A percentile compares a stretch with the other conserved stretches of the same genome.
Evolutionary conservation across 2,329 filamentous ascomycete species (phyloP).

Genomic region (Xylariales sp.): DNA sequence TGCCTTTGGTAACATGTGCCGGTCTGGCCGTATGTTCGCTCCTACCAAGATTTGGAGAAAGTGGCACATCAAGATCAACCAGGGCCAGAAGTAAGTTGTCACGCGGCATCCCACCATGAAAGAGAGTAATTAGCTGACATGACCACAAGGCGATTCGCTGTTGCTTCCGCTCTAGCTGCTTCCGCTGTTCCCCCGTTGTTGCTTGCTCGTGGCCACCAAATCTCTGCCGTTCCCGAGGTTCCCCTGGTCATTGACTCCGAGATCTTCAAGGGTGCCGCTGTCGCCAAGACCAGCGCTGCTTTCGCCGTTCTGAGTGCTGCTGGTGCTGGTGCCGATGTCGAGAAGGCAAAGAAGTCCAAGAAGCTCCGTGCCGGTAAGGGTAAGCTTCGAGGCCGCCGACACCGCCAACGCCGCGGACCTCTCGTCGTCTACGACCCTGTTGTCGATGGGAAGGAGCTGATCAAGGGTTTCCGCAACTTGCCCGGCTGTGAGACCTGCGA

Average conservation of each 20-base stretch:
- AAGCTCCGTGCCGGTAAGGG: conserved; percentile 99
- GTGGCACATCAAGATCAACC: conserved; percentile 99
- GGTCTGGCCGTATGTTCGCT: conserved; percentile 99
- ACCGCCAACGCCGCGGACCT: conserved; percentile 96
- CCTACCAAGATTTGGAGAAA: conserved; percentile 99
- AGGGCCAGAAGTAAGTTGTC: conserved; percentile 80
- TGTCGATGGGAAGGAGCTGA: conserved; percentile 89
- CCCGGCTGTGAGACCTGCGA: conserved; percentile 95
- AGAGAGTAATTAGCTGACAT: conserved; percentile 15
- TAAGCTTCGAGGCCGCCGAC: conserved; percentile 93
- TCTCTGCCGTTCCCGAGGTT: conserved; percentile 89
- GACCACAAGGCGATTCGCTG: conserved; percentile 84
- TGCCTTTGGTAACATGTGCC: conserved; percentile 99
- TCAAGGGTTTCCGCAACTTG: conserved; percentile 97
- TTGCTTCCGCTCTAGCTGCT: conserved; percentile 92
- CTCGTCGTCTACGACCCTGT: conserved; percentile 97
- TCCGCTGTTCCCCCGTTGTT: conserved; percentile 93
- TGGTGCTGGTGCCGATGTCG: conserved; percentile 83
- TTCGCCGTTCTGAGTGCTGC: conserved; percentile 83
- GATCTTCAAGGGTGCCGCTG: conserved; percentile 72
- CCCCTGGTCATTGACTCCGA: conserved; percentile 93
- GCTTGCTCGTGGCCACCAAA: conserved; percentile 93
- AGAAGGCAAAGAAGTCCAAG: conserved; percentile 94
- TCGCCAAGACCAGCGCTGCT: conserved; percentile 86
- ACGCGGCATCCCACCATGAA: neutral